Percentiles rank a stretch among this genome's conserved stretches.
These are phyloP conservation scores for Penicillium sp. DNA, from an alignment of 2,329 filamentous ascomycete genomes.

Conservation along the genomic window DNA sequence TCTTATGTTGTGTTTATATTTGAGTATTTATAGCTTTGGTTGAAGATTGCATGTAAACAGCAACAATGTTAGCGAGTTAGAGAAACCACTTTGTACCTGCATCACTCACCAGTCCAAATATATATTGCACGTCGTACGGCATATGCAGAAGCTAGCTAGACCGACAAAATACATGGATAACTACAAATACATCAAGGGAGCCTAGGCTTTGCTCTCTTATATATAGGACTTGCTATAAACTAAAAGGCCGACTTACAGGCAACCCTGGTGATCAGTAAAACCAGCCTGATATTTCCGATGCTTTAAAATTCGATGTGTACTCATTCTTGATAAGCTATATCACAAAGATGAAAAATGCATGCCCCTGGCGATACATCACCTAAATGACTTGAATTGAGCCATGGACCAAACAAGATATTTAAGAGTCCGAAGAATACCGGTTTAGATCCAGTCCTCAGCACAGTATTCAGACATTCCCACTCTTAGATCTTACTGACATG, in stretches of 20 bases:
- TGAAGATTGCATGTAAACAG: conserved; percentile 2
- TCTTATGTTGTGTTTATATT: not conserved
- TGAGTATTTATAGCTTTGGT: conserved; percentile 1
- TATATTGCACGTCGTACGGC: not conserved
- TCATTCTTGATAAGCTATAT: not conserved
- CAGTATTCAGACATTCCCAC: not conserved
- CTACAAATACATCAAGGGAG: not conserved
- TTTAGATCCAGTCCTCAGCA: not conserved
- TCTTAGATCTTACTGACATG: not conserved
- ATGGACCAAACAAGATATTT: not conserved
- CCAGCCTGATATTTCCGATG: not conserved
- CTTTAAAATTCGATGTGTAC: not conserved
- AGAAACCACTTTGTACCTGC: not conserved
- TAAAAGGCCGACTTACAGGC: not conserved
- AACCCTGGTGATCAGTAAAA: no score
- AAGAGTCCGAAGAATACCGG: not conserved
- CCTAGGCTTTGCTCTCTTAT: not conserved
- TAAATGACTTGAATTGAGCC: no score
- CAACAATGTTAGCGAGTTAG: not conserved
- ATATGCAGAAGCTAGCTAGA: no score
- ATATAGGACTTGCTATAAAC: not conserved
- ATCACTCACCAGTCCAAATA: not conserved
- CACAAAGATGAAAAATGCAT: not conserved
- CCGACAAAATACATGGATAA: no score
- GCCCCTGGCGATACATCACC: not conserved